Evolutionary conservation across 176 grass and related monocot genomes (phyloP), one percentile per base, ranked within the genome.

Genomic region (Cocos nucifera): DNA sequence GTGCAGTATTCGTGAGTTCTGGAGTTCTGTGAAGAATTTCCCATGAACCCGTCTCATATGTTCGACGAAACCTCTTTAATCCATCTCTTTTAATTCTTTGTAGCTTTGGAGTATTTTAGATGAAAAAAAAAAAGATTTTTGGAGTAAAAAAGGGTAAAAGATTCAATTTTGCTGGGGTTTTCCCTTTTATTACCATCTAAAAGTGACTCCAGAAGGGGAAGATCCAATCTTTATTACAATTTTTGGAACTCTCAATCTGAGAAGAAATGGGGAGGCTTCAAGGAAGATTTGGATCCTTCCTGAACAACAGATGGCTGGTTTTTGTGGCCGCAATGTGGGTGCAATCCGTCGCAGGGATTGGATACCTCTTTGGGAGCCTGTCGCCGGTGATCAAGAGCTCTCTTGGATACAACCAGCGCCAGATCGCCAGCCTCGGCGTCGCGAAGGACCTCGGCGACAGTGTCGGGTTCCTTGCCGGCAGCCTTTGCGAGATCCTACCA

Each of bases 261-360:
- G 50, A 49, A 66, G 61, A 65, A 73, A 84, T 90, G 82, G 83
- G 59, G 57, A 66, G 16, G 63, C 4, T 73, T 5, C 53, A 21
- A 49, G 80, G 74, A 28, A 79, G 61, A 70, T 17, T 80, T 22
- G 56, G 64, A 23, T 67, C 71, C 71, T 82, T 95, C 63, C 69
- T 75, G 54, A 79, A 71, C 77, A 90, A 90, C 73, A 77, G 90
- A 63, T 95, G 90, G 90, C 65, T 82, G 16, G 86, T 95, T 56
- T 89, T 95, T 65, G 86, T 95, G 2, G 86, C 83, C 14, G 83
- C 90, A 72, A 90, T 95, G 90, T 95, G 90, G 90, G 65, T 95
- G 73, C 90, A 95, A 50, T 86, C 90, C 28, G 82, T 95, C 49
- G 90, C 86, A 0, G 90, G 90, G 15, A 83, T 95, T 56, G 86